Evolutionary conservation across 257 asterid genomes (phyloP).

Genomic region (Catharanthus roseus): DNA sequence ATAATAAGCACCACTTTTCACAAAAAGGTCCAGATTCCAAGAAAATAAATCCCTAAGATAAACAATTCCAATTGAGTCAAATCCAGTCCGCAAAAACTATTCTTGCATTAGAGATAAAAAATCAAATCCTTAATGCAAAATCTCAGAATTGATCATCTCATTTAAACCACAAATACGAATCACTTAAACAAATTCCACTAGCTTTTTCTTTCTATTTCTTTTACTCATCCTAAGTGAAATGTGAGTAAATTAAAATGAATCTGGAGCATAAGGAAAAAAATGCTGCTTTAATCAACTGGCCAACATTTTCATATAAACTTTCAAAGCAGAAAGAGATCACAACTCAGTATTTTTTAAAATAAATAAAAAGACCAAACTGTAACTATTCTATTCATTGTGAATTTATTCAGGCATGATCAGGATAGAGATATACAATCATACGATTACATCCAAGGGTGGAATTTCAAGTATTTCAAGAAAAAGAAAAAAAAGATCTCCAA

Average conservation of each 20-base stretch:
- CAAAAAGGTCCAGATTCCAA: no score
- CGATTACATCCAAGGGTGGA: no score
- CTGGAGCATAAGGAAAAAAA: no score
- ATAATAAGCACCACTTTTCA: no score
- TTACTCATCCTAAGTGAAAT: no score
- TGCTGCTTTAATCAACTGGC: no score
- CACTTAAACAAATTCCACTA: no score
- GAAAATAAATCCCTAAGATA: no score
- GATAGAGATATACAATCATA: not conserved
- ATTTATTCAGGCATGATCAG: not conserved
- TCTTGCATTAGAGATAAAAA: not conserved
- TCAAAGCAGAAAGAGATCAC: not conserved
- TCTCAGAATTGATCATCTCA: not conserved
- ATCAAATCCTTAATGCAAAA: not conserved
- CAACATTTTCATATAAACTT: not conserved
- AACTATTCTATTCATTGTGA: not conserved
- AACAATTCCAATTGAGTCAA: no score
- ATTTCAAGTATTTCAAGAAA: conserved; percentile 3
- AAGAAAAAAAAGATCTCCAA: not conserved
- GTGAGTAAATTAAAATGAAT: no score
- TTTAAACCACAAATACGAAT: no score
- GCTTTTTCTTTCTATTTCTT: no score
- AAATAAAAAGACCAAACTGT: not conserved
- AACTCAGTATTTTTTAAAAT: not conserved
- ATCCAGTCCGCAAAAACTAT: not conserved